A percentile compares a stretch with the other conserved stretches of the same genome.
These are phyloP conservation scores for Nakazawaea populi DNA, from an alignment of 805 yeast species.

Conservation along the genomic window DNA sequence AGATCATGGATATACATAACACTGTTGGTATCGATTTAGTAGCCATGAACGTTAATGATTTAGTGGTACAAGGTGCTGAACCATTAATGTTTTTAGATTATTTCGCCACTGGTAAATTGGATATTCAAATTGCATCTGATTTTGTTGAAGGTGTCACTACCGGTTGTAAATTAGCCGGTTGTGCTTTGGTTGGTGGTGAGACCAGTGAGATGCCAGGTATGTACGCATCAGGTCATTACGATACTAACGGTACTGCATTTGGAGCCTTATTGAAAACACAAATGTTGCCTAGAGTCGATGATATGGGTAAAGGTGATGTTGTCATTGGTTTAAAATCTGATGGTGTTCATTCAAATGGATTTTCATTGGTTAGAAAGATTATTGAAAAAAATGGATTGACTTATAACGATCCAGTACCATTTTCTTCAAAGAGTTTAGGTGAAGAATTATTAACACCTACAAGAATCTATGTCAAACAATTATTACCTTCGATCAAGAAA, in stretches of 20 bases:
- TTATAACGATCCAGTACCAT: slow-evolving; percentile 79
- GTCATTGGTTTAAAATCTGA: slow-evolving; percentile 83
- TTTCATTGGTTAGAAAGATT: slow-evolving; percentile 88
- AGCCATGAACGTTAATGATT: slow-evolving; percentile 98
- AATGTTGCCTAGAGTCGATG: slow-evolving; percentile 64
- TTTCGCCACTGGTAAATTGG: slow-evolving; percentile 92
- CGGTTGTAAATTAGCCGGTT: slow-evolving; percentile 91
- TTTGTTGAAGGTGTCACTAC: slow-evolving; percentile 95
- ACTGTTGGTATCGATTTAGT: slow-evolving; percentile 99
- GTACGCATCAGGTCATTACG: slow-evolving; percentile 93
- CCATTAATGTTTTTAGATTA: slow-evolving; percentile 93
- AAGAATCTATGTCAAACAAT: slow-evolving; percentile 87
- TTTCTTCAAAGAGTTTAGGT: slow-evolving; percentile 76
- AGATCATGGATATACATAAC: slow-evolving; percentile 78
- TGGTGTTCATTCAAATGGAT: slow-evolving; percentile 97
- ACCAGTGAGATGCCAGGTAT: slow-evolving; percentile 99
- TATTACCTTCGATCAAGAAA: slow-evolving; percentile 67
- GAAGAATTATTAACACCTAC: slow-evolving; percentile 87
- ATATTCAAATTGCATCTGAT: slow-evolving; percentile 73
- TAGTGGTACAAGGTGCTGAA: slow-evolving; percentile 98
- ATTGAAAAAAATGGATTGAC: slow-evolving; percentile 69
- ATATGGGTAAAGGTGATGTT: slow-evolving; percentile 75
- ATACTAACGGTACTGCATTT: slow-evolving; percentile 96
- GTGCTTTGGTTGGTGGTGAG: slow-evolving; percentile 99
- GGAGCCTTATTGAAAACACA: slow-evolving; percentile 84